Percentiles rank a stretch among this genome's conserved stretches.
phyloP scores from a whole-genome alignment of 345 rosid genomes.

The Clausena lansium region DNA sequence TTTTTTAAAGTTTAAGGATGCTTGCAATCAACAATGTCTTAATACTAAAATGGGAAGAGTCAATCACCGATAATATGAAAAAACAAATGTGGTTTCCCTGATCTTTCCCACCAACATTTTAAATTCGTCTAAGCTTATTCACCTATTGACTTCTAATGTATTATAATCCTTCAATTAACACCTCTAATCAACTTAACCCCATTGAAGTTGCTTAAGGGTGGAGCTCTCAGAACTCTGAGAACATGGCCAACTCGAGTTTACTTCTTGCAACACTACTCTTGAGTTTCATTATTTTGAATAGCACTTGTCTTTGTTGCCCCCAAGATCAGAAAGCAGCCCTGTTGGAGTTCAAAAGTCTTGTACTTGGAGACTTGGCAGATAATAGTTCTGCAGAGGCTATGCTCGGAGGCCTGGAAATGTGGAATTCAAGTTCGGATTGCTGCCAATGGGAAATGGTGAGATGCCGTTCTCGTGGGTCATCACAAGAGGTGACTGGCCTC shows the following conservation, averaged over 20 bases:
- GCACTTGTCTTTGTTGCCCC: slow-evolving; percentile 9
- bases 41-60: not conserved
- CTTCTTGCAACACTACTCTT: not conserved
- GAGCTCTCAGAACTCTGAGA: not conserved
- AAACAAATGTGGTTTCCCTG: not conserved
- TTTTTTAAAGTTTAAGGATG: not conserved
- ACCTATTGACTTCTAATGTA: not conserved
- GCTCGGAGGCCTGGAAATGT: slow-evolving; percentile 9
- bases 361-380: not conserved
- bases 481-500: slow-evolving; percentile 11
- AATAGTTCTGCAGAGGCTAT: not conserved
- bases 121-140: not conserved
- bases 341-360: slow-evolving; percentile 20
- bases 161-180: not conserved
- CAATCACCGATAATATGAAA: not conserved
- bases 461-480: slow-evolving; percentile 8
- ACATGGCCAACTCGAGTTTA: not conserved
- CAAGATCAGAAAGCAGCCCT: slow-evolving; percentile 23
- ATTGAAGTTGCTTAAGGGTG: not conserved
- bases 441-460: slow-evolving; percentile 18
- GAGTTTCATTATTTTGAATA: not conserved
- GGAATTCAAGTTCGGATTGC: slow-evolving; percentile 22
- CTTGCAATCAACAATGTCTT: not conserved
- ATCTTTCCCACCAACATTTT: slow-evolving; percentile 8
- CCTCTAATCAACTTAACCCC: not conserved